Base-by-base conservation (phyloP, 2,329 filamentous ascomycete genomes). In the Arthrobotrys conoides region DNA sequence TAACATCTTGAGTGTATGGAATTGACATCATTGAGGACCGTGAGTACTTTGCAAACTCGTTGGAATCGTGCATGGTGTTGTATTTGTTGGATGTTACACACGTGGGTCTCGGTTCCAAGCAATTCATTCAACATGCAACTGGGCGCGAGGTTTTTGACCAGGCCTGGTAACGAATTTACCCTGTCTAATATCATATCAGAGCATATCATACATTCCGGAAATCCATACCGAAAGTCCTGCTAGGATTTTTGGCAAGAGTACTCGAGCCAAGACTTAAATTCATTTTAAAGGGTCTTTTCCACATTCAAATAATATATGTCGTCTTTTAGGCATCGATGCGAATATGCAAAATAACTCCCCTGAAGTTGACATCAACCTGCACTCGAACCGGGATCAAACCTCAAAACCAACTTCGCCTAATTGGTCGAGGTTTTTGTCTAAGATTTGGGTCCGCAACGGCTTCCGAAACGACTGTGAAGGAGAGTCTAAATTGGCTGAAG, bases 381-480 rank as follows among this genome's bases (percentile, higher is more conserved):
- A 27, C 48, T 63, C 16, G 36, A n/a, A 20, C 41, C 8, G 18
- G 20, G 44, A 46, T 46, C 44, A 67, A 33, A 41, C 38, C 14
- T 41, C 38, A 2, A n/a, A 41, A 14, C 38, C 49, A 66, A 49
- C 24, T 51, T 72, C 64, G 46, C 61, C 36, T 64, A 64, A 72
- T 72, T 78, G 68, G 68, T 41, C 46, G 36, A 20, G 18, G 30
- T n/a, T n/a, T n/a, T n/a, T 65, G 63, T 71, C 61, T 71, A 44
- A 57, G 63, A 66, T 30, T 68, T 49, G 65, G 55, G 38, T 22
- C 53, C 68, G 46, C 55, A 71, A 71, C 68, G 67, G 73, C 49
- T 71, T 67, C 68, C 68, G 61, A 78, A 72, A 68, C 53, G 64
- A 71, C 68, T 18, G 75, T 63, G 68, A 65, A 78, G 53, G 33